Percentiles rank a stretch among this genome's conserved stretches.
Conservation (phyloP, 2,329 filamentous ascomycete species). For the Penicillium sclerotiorum region DNA sequence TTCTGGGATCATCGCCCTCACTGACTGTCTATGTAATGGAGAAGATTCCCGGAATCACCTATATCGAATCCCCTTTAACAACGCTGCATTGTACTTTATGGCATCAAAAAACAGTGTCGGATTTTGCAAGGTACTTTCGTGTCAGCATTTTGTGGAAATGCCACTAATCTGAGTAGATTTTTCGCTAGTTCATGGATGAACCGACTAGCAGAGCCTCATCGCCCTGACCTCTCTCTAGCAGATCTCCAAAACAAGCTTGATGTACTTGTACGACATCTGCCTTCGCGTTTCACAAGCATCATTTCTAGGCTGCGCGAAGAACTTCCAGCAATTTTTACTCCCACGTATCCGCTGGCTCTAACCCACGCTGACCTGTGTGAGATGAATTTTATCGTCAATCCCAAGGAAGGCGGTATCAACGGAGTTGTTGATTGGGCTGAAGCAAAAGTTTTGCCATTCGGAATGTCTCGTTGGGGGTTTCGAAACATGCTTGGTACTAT, state of each 20-base stretch:
- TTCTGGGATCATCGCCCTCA: slow-evolving; percentile 15
- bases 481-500: slow-evolving; percentile 18
- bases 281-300: slow-evolving; percentile 11
- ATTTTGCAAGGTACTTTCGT: slow-evolving; percentile 23
- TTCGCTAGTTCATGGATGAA: slow-evolving; percentile 23
- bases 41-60: slow-evolving; percentile 15
- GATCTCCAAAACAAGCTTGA: slow-evolving; percentile 12
- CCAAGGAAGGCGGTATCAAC: slow-evolving; percentile 18
- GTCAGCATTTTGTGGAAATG: too few species aligned
- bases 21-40: slow-evolving; percentile 23
- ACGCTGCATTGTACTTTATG: slow-evolving; percentile 12
- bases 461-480: slow-evolving; percentile 29
- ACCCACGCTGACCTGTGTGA: slow-evolving; percentile 13
- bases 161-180: slow-evolving; percentile 10
- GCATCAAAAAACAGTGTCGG: slow-evolving; percentile 16
- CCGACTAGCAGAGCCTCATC: slow-evolving; percentile 5
- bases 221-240: slow-evolving; percentile 4
- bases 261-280: slow-evolving; percentile 13
- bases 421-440: slow-evolving; percentile 28
- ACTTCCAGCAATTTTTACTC: slow-evolving; percentile 14
- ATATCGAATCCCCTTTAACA: slow-evolving; percentile 16
- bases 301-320: slow-evolving; percentile 12
- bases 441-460: slow-evolving; percentile 24
- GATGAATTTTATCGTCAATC: slow-evolving; percentile 15
- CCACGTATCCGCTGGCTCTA: slow-evolving; percentile 11